A percentile compares a stretch with the other conserved stretches of the same genome.
phyloP scores from a whole-genome alignment of 225 moss, liverwort and hornwort species.

The Physcomitrium patens region DNA sequence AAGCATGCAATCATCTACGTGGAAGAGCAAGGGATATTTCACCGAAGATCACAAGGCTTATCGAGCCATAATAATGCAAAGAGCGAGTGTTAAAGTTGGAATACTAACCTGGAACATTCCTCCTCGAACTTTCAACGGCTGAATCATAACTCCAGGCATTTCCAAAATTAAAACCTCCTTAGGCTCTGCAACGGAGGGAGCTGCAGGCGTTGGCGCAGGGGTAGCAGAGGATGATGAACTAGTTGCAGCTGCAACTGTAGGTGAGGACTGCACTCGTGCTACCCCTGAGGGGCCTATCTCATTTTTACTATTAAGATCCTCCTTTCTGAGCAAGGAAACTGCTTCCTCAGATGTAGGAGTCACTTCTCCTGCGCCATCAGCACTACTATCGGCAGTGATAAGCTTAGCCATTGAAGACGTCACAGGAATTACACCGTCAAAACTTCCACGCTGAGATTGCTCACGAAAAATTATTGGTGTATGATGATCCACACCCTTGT shows the following conservation, averaged over 20 bases:
- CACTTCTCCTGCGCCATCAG: conserved; percentile 68
- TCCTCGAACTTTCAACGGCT: conserved; percentile 77
- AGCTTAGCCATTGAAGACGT: conserved; percentile 76
- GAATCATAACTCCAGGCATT: conserved; percentile 87
- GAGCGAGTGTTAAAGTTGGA: background rate
- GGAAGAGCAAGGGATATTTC: background rate
- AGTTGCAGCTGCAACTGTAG: conserved; percentile 51
- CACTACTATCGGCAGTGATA: conserved; percentile 59
- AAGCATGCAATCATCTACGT: conserved; percentile 13
- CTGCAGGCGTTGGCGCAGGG: conserved; percentile 43
- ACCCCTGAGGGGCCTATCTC: conserved; percentile 33
- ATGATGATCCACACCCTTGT: conserved; percentile 71
- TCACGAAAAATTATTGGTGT: conserved; percentile 56
- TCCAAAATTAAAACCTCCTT: conserved; percentile 88
- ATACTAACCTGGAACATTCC: conserved; percentile 93
- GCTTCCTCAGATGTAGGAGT: conserved; percentile 52
- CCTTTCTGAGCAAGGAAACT: conserved; percentile 38
- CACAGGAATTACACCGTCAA: conserved; percentile 58
- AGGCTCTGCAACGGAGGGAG: conserved; percentile 64
- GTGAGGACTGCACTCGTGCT: conserved; percentile 36
- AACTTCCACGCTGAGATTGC: conserved; percentile 44
- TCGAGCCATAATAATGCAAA: background rate
- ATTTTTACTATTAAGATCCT: conserved; percentile 33
- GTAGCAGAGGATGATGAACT: conserved; percentile 25
- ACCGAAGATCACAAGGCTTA: background rate